A percentile compares a stretch with the other conserved stretches of the same genome.
These are phyloP conservation scores for carrot (Daucus carota) DNA, from an alignment of 129 eudicot species.

Conservation along the genomic window DNA sequence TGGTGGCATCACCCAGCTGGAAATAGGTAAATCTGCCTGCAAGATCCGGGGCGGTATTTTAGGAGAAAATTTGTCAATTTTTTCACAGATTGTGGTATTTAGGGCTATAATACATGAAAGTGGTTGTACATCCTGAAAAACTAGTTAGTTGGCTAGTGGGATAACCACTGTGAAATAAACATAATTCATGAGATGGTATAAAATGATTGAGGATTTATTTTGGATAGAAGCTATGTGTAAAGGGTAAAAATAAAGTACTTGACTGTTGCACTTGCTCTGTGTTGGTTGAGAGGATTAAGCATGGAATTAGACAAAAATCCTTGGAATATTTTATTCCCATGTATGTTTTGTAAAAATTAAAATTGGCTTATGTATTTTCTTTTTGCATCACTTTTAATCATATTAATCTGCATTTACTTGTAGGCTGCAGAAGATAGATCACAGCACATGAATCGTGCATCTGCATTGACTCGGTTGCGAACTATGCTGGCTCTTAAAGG, in stretches of 20 bases:
- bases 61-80: neutral
- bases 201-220: neutral
- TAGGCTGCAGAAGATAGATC: slow-evolving; percentile 96
- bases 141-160: neutral
- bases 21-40: neutral
- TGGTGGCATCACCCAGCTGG: neutral
- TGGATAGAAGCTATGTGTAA: too few species aligned
- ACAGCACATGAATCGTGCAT: slow-evolving; percentile 84
- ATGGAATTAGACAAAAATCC: neutral
- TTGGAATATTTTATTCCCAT: neutral
- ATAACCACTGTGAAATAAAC: neutral
- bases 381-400: neutral
- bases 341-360: neutral
- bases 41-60: neutral
- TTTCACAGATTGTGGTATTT: neutral
- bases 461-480: slow-evolving; percentile 79
- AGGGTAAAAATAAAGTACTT: neutral
- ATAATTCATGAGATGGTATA: neutral
- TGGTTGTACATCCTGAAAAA: neutral
- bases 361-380: neutral
- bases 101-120: neutral
- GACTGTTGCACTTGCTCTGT: neutral
- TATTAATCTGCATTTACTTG: neutral
- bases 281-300: neutral
- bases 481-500: slow-evolving; percentile 81